These are phyloP conservation scores for Arthromyces matolae DNA, from an alignment of 768 basidiomycete species.

Conservation along the genomic window DNA sequence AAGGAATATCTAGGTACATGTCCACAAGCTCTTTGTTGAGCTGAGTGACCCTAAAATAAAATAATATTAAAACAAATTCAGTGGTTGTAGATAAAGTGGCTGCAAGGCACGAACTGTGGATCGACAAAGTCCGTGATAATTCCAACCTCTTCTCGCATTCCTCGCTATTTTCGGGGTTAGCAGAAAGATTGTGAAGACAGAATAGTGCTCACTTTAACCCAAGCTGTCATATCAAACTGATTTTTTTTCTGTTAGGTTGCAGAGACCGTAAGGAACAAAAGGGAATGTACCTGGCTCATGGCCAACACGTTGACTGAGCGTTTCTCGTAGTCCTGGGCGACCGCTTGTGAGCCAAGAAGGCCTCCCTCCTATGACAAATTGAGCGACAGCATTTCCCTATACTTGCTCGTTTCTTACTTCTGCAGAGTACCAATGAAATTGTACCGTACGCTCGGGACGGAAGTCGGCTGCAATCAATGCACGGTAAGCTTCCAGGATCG, in stretches of 20 bases:
- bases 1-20: conserved; percentile 80
- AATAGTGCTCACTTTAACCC: conserved; percentile 69
- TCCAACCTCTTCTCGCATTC: conserved; percentile 74
- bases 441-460: conserved; percentile 59
- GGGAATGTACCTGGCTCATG: conserved; percentile 67
- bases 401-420: conserved; percentile 43
- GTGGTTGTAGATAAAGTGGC: background rate
- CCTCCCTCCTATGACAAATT: conserved; percentile 63
- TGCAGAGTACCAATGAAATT: conserved; percentile 85
- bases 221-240: conserved; percentile 91
- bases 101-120: conserved; percentile 37
- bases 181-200: conserved; percentile 1
- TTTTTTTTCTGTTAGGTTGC: conserved; percentile 15
- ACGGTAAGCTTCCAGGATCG: conserved; percentile 76
- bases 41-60: conserved; percentile 58
- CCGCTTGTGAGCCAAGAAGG: conserved; percentile 85
- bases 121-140: conserved; percentile 86
- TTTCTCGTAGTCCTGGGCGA: conserved; percentile 71
- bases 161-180: conserved; percentile 38
- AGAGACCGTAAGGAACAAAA: conserved; percentile 11
- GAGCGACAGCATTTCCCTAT: conserved; percentile 11
- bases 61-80: conserved; percentile 15
- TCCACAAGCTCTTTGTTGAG: conserved; percentile 79
- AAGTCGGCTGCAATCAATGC: conserved; percentile 67
- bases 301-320: conserved; percentile 65